phyloP scores from a whole-genome alignment of 2,329 filamentous ascomycete species.

The Periconia digitata region DNA sequence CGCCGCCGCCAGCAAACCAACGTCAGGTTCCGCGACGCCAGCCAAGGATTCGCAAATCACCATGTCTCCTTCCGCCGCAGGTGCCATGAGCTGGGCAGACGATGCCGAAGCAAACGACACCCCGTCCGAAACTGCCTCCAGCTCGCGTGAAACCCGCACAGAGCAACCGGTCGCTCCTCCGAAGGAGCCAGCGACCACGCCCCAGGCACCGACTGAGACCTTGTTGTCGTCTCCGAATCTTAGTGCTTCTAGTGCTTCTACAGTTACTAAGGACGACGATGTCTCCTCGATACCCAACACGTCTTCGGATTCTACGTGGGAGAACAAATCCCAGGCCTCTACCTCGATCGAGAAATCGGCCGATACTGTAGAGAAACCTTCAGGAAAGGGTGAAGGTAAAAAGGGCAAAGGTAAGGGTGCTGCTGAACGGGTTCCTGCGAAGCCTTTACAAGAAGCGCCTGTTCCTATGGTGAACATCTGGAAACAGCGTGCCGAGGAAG shows the following conservation, averaged over 20 bases:
- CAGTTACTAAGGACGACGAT: conserved; percentile 61
- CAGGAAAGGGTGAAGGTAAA: conserved; percentile 47
- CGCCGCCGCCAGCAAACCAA: conserved; percentile 48
- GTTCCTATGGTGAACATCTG: conserved; percentile 85
- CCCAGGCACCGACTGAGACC: conserved; percentile 21
- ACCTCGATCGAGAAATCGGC: conserved; percentile 65
- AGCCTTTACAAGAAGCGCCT: conserved; percentile 76
- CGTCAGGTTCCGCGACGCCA: conserved; percentile 46
- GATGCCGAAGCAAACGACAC: conserved; percentile 49
- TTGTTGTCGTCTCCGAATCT: conserved; percentile 56
- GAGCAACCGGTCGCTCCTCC: conserved; percentile 20
- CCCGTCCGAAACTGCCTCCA: conserved; percentile 27
- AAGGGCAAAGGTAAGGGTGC: conserved; percentile 39
- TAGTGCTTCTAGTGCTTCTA: conserved; percentile 55
- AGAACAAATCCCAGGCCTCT: conserved; percentile 64
- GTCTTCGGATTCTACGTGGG: conserved; percentile 67
- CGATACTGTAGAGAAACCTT: conserved; percentile 52
- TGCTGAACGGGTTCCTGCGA: conserved; percentile 49
- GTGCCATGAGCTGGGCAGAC: conserved; percentile 49
- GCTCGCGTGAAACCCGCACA: conserved; percentile 21
- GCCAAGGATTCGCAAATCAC: conserved; percentile 41
- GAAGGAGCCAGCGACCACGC: conserved; percentile 11
- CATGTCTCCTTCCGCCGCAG: conserved; percentile 24
- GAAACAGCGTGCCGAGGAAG: conserved; percentile 73
- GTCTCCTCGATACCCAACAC: conserved; percentile 63